Base-by-base conservation (phyloP, 768 basidiomycete species). In the Lepiota brunneoincarnata region DNA sequence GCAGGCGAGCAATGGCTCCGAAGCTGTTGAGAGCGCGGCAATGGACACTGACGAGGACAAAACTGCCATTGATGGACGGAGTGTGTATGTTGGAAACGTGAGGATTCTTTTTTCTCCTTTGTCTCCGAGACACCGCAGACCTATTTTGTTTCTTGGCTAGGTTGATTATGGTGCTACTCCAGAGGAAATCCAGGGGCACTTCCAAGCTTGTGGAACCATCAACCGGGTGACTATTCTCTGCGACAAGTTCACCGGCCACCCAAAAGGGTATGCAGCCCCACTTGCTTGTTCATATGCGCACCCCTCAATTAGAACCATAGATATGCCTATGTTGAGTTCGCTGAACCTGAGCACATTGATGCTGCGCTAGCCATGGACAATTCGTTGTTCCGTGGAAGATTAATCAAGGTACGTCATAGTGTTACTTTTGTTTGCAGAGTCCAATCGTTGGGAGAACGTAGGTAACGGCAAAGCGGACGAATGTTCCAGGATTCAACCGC, bases 221-320 rank as follows among this genome's bases (percentile, higher is more conserved):
- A 99, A 99, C 74, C 85, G 97, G 63, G 94, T 99, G 39, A 99
- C 97, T 0, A 99, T 99, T 65, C 85, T 99, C 24, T 98, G 96
- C 71, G 97, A 99, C 81, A 98, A 98, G 75, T 98, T 96, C 72
- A 98, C 96, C 20, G 97, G 97, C 44, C 95, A 98, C 74, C 96
- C 97, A 43, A 98, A 98, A 83, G 97, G 97, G 94, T 94, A 59
- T 47, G 66, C 60, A 2, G 6, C 26, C 12, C 12, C 38, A 7
- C 41, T 51, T 31, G 44, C 41, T 38, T 23, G 3, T 44, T 39
- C 23, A 24, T 20, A 44, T 24, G 0, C 20, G 21, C n/a, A 51
- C 46, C 42, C 38, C 40, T 54, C 26, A 51, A 54, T 11, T 15
- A 44, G 51, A 45, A 44, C 7, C 34, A 23, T 62, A 98, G 95